Conservation (phyloP, 2,329 filamentous ascomycete genomes). For the Fusarium miscanthi region DNA sequence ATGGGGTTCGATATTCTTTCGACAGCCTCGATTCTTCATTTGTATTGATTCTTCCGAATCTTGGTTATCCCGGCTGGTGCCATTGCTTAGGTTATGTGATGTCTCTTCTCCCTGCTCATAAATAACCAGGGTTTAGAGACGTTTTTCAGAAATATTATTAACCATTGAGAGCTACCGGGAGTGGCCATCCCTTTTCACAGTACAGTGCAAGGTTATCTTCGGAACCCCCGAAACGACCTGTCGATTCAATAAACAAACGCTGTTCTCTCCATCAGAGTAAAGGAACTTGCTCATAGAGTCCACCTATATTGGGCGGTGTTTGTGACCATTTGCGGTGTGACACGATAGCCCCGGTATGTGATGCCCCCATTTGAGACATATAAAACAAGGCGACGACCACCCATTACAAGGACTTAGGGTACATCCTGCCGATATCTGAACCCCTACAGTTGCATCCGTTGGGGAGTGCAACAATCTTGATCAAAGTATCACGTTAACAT, state of each 20-base stretch:
- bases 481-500: neutral
- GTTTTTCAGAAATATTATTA: neutral
- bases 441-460: neutral
- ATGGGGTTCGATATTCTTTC: no score
- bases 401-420: rapidly evolving
- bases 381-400: rapidly evolving
- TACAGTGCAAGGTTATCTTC: neutral
- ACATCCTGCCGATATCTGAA: neutral
- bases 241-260: rapidly evolving
- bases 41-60: no score
- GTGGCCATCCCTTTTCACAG: neutral
- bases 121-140: no score
- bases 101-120: rapidly evolving
- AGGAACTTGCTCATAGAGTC: rapidly evolving
- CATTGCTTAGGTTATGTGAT: no score
- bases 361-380: neutral
- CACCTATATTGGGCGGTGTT: neutral
- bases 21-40: rapidly evolving
- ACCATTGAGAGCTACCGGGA: neutral
- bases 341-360: neutral
- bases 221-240: no score
- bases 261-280: neutral
- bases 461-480: neutral
- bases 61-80: no score
- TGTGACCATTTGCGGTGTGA: no score